Percentiles rank a stretch among this genome's conserved stretches.
phyloP scores from a whole-genome alignment of 169 alveolate species.

The Besnoitia besnoiti region DNA sequence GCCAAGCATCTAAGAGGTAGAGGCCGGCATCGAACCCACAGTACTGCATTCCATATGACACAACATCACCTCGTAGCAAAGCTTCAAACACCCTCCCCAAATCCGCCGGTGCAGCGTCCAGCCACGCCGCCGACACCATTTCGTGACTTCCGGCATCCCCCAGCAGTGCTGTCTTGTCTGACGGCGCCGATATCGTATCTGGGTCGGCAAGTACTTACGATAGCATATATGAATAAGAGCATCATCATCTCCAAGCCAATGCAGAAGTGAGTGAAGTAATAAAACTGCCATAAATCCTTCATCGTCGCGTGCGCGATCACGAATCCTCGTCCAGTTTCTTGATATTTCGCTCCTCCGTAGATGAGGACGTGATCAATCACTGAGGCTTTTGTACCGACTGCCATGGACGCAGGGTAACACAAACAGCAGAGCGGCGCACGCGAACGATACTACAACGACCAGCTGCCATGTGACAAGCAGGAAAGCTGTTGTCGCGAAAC shows the following conservation, averaged over 20 bases:
- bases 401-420: background rate
- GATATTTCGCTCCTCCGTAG: constrained; percentile 70
- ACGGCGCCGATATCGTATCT: too few species aligned
- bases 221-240: constrained; percentile 48
- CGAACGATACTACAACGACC: too few species aligned
- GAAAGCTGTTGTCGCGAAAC: too few species aligned
- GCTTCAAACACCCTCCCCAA: background rate
- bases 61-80: too few species aligned
- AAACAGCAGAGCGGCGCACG: background rate
- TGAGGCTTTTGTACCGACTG: constrained; percentile 66
- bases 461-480: too few species aligned
- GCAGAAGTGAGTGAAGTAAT: constrained; percentile 64
- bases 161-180: too few species aligned
- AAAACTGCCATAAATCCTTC: constrained; percentile 63
- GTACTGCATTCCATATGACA: constrained; percentile 38
- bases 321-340: constrained; percentile 68
- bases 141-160: too few species aligned
- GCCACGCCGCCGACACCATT: too few species aligned
- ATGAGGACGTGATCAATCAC: constrained; percentile 61
- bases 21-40: constrained; percentile 60
- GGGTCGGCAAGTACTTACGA: too few species aligned
- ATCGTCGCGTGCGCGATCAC: constrained; percentile 59
- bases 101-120: background rate
- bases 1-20: constrained; percentile 63
- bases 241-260: constrained; percentile 63